Base-by-base conservation (phyloP, 441 rosid genomes). In the Adansonia grandidieri region DNA sequence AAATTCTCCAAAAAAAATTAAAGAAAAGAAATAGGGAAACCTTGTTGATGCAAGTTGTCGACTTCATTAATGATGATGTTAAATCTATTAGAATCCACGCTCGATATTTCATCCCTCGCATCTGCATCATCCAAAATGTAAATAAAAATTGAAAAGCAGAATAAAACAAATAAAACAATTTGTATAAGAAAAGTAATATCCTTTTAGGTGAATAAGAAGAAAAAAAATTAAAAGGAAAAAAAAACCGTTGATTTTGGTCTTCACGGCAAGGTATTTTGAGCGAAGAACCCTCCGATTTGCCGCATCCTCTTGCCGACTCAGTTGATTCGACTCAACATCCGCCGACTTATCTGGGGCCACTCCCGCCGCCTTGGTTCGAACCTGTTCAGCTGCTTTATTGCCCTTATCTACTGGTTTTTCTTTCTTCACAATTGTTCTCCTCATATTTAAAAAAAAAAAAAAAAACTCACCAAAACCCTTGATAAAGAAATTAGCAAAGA, bases 21-120 rank as follows among this genome's bases (percentile, higher is more conserved):
- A 42, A 22, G 15, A 4, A 2, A 44, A 22, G 9, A 17, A 11
- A 47, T 2, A 5, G 19, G 37, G 42, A n/a, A 81, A 89, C 89
- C 89, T 3, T 42, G 73, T n/a, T 61, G 74, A 58, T 89, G 90
- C 77, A 89, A 80, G 63, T 83, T 75, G n/a, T 86, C 87, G 5
- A 89, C 83, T 79, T 86, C 87, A 63, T 78, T 78, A 32, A 89
- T 50, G 15, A 89, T 77, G 2, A 79, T 70, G 57, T 53, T 42
- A 57, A 89, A 87, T 82, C 77, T 82, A 3, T 83, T 72, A 0
- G 88, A 89, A 64, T 80, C 88, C 5, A 62, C 80, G 45, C 60
- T 82, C 42, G 84, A 73, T 37, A 87, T 70, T 75, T 87, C 90
- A 71, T 89, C 89, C 61, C 86, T 83, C 17, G 80, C 77, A 67